phyloP scores from a whole-genome alignment of 129 eudicot genomes.

The Chrysanthemum seticuspe region DNA sequence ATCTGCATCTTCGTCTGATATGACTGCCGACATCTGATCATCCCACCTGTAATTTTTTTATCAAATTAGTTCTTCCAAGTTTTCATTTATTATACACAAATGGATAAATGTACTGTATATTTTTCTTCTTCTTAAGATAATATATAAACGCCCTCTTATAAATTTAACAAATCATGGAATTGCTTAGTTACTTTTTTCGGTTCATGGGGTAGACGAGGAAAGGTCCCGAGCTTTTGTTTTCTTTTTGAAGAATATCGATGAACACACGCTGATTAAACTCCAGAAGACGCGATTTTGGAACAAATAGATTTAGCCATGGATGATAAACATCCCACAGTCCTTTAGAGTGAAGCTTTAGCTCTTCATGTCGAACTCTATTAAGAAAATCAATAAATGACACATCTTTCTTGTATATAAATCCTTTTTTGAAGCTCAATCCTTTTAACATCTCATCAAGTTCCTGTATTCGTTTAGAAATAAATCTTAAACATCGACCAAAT shows the following conservation, averaged over 20 bases:
- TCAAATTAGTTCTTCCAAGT: background rate
- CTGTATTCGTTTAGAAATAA: constrained; percentile 27
- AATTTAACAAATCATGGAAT: background rate
- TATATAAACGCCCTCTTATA: background rate
- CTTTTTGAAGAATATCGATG: constrained; percentile 44
- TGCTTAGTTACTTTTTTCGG: constrained; percentile 47
- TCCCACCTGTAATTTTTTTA: constrained; percentile 67
- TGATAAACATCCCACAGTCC: constrained; percentile 76
- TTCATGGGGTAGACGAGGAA: constrained; percentile 75
- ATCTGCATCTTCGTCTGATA: constrained; percentile 76
- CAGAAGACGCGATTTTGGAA: constrained; percentile 61
- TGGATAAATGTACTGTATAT: no score
- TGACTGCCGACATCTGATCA: constrained; percentile 69
- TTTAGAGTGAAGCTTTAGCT: constrained; percentile 50
- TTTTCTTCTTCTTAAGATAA: no score
- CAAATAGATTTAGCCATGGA: constrained; percentile 89
- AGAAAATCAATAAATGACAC: constrained; percentile 52
- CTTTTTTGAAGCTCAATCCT: constrained; percentile 45
- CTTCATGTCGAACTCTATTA: constrained; percentile 67
- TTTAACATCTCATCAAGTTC: constrained; percentile 43
- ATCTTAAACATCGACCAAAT: background rate
- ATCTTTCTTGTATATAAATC: constrained; percentile 62
- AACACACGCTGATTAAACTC: constrained; percentile 65
- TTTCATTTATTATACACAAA: background rate
- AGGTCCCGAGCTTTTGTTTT: constrained; percentile 55